Conservation (phyloP, 371 early-diverging fungal species). For the Syncephalastrum monosporum region DNA sequence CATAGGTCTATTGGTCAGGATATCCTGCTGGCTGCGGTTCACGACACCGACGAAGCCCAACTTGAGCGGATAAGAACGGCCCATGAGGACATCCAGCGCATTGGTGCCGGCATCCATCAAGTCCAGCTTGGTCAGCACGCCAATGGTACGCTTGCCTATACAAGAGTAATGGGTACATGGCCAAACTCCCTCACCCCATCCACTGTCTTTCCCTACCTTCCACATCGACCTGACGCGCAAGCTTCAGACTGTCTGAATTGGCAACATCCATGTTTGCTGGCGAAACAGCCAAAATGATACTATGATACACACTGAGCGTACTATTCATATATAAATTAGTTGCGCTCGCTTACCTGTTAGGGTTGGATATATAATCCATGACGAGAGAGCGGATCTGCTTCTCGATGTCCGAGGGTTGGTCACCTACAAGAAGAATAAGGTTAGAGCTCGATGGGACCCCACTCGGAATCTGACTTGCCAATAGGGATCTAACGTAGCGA, state of each 20-base stretch:
- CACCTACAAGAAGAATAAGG: constrained; percentile 48
- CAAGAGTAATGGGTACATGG: not conserved
- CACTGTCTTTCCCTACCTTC: constrained; percentile 43
- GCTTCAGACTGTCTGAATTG: constrained; percentile 92
- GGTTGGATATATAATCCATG: constrained; percentile 82
- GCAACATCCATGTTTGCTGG: constrained; percentile 92
- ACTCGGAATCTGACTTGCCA: constrained; percentile 5
- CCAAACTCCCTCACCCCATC: too few species aligned
- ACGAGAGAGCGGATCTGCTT: constrained; percentile 82
- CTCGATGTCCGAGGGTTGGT: constrained; percentile 89
- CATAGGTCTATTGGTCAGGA: constrained; percentile 77
- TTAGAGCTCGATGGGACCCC: not conserved
- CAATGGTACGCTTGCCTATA: constrained; percentile 71
- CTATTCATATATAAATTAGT: not conserved
- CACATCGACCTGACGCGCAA: constrained; percentile 90
- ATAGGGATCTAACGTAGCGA: constrained; percentile 14
- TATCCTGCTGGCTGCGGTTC: constrained; percentile 88
- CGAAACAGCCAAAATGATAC: constrained; percentile 91
- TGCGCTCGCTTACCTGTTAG: constrained; percentile 61
- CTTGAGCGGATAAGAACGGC: constrained; percentile 75
- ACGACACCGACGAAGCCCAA: constrained; percentile 91
- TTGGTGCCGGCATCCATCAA: constrained; percentile 94
- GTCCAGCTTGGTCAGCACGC: constrained; percentile 92
- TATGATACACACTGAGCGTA: constrained; percentile 29
- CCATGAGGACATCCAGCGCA: constrained; percentile 82